A percentile compares a stretch with the other conserved stretches of the same genome.
phyloP scores from a whole-genome alignment of 2,329 filamentous ascomycete genomes.

The Cryphonectria naterciae region DNA sequence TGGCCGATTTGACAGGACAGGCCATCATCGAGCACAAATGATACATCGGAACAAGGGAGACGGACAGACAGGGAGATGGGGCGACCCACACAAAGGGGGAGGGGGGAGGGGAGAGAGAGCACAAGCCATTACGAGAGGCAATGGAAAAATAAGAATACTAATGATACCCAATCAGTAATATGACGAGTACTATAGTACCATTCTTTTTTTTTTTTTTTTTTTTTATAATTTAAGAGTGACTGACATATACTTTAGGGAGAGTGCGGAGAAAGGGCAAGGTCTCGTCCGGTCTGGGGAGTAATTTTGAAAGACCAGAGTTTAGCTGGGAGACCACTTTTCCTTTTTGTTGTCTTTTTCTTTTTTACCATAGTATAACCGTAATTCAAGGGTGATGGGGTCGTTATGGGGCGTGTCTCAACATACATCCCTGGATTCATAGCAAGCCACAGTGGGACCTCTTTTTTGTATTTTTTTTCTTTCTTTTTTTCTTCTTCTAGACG shows the following conservation, averaged over 20 bases:
- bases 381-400: neutral
- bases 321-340: neutral
- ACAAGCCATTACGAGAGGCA: too few species aligned
- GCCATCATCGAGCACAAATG: conserved; percentile 1
- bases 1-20: neutral
- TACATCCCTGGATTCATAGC: neutral
- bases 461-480: too few species aligned
- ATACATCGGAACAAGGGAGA: conserved; percentile 1
- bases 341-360: neutral
- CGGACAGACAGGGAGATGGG: too few species aligned
- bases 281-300: neutral
- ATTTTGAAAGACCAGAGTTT: neutral
- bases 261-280: neutral
- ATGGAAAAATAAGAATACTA: too few species aligned
- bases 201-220: too few species aligned
- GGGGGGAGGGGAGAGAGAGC: too few species aligned
- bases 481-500: neutral
- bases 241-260: neutral
- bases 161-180: neutral
- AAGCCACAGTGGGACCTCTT: neutral
- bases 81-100: neutral
- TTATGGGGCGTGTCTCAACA: conserved; percentile 10
- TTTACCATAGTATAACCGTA: neutral
- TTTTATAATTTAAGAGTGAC: too few species aligned
- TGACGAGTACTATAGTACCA: neutral